Conservation (phyloP, 805 yeast genomes). For the Wickerhamomyces hampshirensis region DNA sequence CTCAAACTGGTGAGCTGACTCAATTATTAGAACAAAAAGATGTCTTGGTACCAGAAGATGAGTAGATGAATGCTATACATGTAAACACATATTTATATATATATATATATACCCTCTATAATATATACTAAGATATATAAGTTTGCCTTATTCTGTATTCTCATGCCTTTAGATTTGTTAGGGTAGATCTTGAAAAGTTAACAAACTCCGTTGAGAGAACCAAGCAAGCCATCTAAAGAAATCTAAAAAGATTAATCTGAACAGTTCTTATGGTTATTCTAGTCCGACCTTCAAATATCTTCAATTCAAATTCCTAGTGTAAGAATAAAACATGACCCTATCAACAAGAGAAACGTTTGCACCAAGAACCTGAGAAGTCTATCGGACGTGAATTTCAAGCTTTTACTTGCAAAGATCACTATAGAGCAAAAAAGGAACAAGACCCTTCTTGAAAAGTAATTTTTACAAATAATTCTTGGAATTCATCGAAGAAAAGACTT, state of each 20-base stretch:
- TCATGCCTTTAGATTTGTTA: slow-evolving; percentile 39
- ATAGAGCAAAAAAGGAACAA: too few relatives aligned
- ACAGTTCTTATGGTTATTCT: background rate
- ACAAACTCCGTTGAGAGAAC: slow-evolving; percentile 36
- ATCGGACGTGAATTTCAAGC: too few relatives aligned
- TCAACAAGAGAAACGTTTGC: too few relatives aligned
- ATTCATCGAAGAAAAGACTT: too few relatives aligned
- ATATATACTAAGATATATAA: background rate
- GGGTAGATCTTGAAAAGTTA: slow-evolving; percentile 21
- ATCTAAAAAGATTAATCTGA: background rate
- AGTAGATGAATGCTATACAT: slow-evolving; percentile 17
- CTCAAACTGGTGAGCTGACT: slow-evolving; percentile 83
- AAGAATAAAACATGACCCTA: too few relatives aligned
- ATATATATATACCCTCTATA: background rate
- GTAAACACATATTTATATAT: slow-evolving; percentile 5
- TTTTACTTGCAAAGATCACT: too few relatives aligned
- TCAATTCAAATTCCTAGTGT: too few relatives aligned
- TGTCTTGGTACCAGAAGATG: slow-evolving; percentile 76
- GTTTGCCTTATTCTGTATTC: slow-evolving; percentile 25
- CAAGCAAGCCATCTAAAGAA: too few relatives aligned
- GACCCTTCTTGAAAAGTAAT: too few relatives aligned
- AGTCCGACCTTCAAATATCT: too few relatives aligned
- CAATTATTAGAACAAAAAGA: slow-evolving; percentile 75
- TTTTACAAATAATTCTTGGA: too few relatives aligned
- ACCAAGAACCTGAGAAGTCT: too few relatives aligned